phyloP scores from a whole-genome alignment of 73 alveolate genomes.

The Paramecium caudatum region DNA sequence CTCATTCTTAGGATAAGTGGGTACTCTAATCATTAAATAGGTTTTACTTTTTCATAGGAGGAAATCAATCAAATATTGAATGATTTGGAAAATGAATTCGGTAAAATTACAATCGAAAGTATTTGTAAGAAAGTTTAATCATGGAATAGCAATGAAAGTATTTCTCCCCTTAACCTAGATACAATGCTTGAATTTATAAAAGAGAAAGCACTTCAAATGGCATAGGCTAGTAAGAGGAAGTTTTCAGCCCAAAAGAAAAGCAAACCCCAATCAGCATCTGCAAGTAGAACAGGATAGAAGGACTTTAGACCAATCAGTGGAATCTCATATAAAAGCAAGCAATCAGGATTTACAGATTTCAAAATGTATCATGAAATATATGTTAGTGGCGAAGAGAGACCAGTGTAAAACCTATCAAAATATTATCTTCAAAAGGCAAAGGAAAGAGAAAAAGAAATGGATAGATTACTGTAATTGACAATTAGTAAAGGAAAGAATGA shows the following conservation, averaged over 20 bases:
- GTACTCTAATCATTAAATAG: constrained; percentile 7
- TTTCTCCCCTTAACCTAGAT: not conserved
- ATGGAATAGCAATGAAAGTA: constrained; percentile 57
- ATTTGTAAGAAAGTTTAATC: constrained; percentile 52
- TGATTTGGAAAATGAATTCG: constrained; percentile 58
- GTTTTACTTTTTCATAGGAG: constrained; percentile 41
- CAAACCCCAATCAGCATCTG: constrained; percentile 64
- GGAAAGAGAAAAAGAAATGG: constrained; percentile 77
- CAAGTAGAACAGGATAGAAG: constrained; percentile 13
- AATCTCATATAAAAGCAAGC: constrained; percentile 51
- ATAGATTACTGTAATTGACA: constrained; percentile 66
- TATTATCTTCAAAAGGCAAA: constrained; percentile 72
- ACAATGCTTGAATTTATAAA: constrained; percentile 53
- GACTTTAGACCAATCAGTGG: constrained; percentile 67
- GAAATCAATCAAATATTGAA: constrained; percentile 49
- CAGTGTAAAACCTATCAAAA: constrained; percentile 64
- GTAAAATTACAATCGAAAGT: constrained; percentile 50
- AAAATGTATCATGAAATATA: constrained; percentile 2
- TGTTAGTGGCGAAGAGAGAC: constrained; percentile 44
- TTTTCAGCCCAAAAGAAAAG: constrained; percentile 52
- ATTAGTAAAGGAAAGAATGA: constrained; percentile 76
- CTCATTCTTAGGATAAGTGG: constrained; percentile 8
- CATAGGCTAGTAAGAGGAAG: constrained; percentile 31
- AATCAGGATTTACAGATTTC: constrained; percentile 68
- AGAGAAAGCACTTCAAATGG: constrained; percentile 51